Evolutionary conservation across 225 moss, liverwort and hornwort genomes (phyloP), one percentile per base, ranked within the genome.

Genomic region (Antitrichia curtipendula): DNA sequence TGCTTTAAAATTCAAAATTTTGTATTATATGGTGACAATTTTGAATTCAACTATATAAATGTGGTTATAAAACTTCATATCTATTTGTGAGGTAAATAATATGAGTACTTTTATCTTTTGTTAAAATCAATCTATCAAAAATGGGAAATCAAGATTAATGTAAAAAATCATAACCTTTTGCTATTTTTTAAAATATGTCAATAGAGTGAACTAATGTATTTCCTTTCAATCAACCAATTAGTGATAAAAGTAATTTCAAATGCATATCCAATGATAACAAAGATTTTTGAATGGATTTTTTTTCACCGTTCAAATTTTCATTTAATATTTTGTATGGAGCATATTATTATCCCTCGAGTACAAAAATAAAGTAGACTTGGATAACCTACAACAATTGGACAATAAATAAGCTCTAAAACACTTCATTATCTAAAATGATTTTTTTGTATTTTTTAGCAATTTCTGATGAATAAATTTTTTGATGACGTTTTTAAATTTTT

Each of bases 291-390:
- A 52, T 52, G 2, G 14, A 52, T 75, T 75, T 52, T 0, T 52
- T 13, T 52, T 13, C 8, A 21, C 0, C 1, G 0, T 34, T 52
- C 3, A 52, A 21, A 34, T 52, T 34, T 1, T 22, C 13, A 34
- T 34, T 3, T 34, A 73, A 34, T 0, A 1, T 14, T 32, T 5
- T 8, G 0, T 21, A 52, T 2, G 2, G 22, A 34, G 2, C 8
- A 34, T 14, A 34, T 34, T 20, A 34, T 34, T 0, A 3, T 52
- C 3, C 5, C 1, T 22, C 2, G 32, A 49, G 3, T 0, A 32
- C 8, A 21, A n/a, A 34, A 32, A 21, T 5, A 34, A 75, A 49
- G 2, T 12, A 49, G 34, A 75, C 8, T 8, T 50, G 12, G 13
- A 50, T 32, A 50, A 32, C 0, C 8, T 1, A 50, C 3, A 13